A percentile compares a stretch with the other conserved stretches of the same genome.
Evolutionary conservation across 352 stramenopile species (phyloP).

Genomic region (Pythium monospermum): DNA sequence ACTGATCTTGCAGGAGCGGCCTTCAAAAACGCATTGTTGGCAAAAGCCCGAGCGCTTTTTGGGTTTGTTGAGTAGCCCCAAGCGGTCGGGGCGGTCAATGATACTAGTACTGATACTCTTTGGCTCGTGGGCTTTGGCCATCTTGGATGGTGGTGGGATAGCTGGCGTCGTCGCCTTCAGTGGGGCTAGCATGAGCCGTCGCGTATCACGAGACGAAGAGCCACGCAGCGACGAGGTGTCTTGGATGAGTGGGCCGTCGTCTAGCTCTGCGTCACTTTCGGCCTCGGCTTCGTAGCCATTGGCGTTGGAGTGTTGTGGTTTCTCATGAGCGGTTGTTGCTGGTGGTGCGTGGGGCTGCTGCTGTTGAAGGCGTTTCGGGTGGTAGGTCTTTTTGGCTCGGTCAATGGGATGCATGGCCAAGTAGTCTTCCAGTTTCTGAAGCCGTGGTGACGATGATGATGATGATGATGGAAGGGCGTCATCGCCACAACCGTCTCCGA

Average conservation of each 20-base stretch:
- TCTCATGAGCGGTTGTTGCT: not conserved
- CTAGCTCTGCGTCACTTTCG: not conserved
- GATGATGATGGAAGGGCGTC: too few relatives aligned
- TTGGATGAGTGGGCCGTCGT: not conserved
- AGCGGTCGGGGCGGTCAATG: constrained; percentile 15
- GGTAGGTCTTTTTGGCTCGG: constrained; percentile 8
- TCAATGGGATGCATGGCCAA: constrained; percentile 9
- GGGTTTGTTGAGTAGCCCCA: constrained; percentile 18
- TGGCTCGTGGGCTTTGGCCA: too few relatives aligned
- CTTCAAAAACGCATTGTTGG: constrained; percentile 53
- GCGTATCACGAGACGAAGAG: not conserved
- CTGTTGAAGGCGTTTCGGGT: too few relatives aligned
- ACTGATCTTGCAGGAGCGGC: constrained; percentile 50
- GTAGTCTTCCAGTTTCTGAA: constrained; percentile 17
- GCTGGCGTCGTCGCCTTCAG: not conserved
- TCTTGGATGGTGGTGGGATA: not conserved
- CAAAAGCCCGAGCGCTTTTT: constrained; percentile 53
- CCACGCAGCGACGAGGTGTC: not conserved
- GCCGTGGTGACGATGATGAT: constrained; percentile 7
- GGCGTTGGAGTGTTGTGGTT: too few relatives aligned
- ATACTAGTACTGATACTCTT: not conserved
- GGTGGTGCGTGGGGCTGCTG: not conserved
- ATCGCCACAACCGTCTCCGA: too few relatives aligned
- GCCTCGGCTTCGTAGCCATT: constrained; percentile 14
- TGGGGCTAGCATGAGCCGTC: not conserved